These are phyloP conservation scores for Ophiostoma sp. DNA, from an alignment of 2,329 filamentous ascomycete genomes.

Conservation along the genomic window DNA sequence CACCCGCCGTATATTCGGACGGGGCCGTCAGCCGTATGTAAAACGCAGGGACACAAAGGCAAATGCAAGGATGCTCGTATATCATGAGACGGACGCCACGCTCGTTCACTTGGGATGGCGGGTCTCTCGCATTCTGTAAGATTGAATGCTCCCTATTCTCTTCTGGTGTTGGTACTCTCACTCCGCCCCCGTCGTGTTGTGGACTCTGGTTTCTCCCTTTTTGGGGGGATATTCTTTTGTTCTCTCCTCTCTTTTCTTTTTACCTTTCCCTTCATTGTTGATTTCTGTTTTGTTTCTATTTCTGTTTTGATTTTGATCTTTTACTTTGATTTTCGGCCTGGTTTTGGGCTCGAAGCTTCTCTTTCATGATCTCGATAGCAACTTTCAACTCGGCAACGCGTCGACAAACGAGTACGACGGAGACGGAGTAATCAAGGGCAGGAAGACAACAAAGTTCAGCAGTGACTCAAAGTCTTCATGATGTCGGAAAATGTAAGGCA, in stretches of 20 bases:
- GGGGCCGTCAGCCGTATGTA: background rate
- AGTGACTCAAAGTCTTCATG: background rate
- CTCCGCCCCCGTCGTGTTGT: background rate
- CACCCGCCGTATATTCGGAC: background rate
- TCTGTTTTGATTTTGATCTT: background rate
- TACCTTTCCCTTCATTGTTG: background rate
- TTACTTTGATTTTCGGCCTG: background rate
- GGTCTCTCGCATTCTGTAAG: background rate
- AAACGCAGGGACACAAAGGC: background rate
- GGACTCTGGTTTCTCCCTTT: background rate
- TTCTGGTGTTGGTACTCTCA: background rate
- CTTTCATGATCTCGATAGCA: background rate
- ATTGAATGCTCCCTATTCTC: background rate
- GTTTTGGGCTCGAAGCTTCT: background rate
- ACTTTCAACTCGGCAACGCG: background rate
- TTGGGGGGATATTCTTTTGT: background rate
- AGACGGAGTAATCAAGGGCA: background rate
- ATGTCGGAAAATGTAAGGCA: background rate
- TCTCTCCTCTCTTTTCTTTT: background rate
- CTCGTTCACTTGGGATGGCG: background rate
- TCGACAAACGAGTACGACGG: background rate
- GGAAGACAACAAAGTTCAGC: background rate
- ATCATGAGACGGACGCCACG: background rate
- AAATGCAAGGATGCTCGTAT: background rate
- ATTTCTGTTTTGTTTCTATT: background rate